Evolutionary conservation across 345 rosid genomes (phyloP), one percentile per base, ranked within the genome.

Genomic region (Murraya paniculata): DNA sequence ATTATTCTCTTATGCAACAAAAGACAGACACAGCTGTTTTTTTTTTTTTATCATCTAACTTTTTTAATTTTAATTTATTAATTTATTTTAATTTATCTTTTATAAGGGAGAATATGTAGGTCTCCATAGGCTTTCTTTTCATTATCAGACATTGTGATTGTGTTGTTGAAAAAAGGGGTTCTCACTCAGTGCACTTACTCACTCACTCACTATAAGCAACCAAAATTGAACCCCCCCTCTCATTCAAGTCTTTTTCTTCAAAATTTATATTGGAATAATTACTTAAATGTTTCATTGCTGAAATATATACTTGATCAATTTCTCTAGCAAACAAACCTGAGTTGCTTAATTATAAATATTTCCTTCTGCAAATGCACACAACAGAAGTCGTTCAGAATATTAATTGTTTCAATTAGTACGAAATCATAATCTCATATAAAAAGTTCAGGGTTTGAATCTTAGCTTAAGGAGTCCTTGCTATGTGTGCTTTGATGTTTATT

Each of bases 141-240:
- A 78, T 69, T 86, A 80, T 72, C 74, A 77, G 84, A 86, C 88
- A 85, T 68, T 71, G 80, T 82, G 82, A 88, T 84, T 81, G 71
- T 64, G 73, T 77, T 69, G 83, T 82, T 88, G 86, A 84, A 81
- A 84, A 82, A 79, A 81, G 71, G 28, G 72, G 36, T 41, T 70
- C 71, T 72, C 76, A 61, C 80, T 73, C 81, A 70, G 65, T 69
- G 74, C 76, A 64, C 69, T 64, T 41, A 35, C 64, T 31, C 76
- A 64, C 69, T 64, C 36, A 35, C 64, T 31, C 9, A 1, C 75
- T 33, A 33, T 64, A 33, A 19, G 50, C 18, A 45, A 0, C 18
- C 18, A 45, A 1, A 13, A 45, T 11, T 11, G 50, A 45, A 18
- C 57, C 22, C 39, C 31, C n/a, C 22, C 70, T 72, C 80, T 73